These are phyloP conservation scores for Ceratobasidium theobromae DNA, from an alignment of 1,284 basidiomycete genomes.

Conservation along the genomic window DNA sequence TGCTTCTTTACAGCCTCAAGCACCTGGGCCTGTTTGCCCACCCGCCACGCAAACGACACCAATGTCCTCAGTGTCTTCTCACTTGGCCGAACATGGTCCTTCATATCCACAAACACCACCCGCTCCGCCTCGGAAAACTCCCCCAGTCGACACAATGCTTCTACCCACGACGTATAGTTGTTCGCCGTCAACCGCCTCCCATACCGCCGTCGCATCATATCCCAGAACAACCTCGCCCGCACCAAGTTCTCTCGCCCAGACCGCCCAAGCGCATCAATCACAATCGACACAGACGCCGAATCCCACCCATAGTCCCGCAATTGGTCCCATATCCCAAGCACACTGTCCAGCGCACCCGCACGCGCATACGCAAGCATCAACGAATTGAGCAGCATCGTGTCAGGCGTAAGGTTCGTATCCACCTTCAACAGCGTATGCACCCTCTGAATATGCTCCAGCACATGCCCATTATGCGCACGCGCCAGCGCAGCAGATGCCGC, in stretches of 20 bases:
- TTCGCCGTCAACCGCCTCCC: constrained; percentile 9
- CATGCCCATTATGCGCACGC: constrained; percentile 19
- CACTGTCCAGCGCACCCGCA: constrained; percentile 66
- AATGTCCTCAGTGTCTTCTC: constrained; percentile 31
- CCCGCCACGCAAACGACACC: constrained; percentile 29
- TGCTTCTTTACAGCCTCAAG: constrained; percentile 3
- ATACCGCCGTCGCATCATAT: background rate
- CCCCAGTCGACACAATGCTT: constrained; percentile 29
- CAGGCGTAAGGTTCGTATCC: constrained; percentile 73
- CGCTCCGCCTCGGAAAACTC: constrained; percentile 25
- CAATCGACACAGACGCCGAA: constrained; percentile 71
- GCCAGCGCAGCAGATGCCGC: background rate
- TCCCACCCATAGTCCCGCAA: constrained; percentile 57
- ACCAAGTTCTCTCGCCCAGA: background rate
- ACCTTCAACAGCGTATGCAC: constrained; percentile 78
- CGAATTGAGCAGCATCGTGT: constrained; percentile 78
- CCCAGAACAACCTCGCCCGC: constrained; percentile 15
- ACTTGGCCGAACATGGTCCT: background rate
- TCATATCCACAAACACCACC: constrained; percentile 32
- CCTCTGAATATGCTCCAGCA: constrained; percentile 53
- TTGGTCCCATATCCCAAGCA: constrained; percentile 79
- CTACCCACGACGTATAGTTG: constrained; percentile 31
- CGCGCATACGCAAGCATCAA: constrained; percentile 90
- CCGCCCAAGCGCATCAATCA: constrained; percentile 76
- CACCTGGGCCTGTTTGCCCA: constrained; percentile 23